These are phyloP conservation scores for Candida palmyrensis DNA, from an alignment of 805 yeast species.

Conservation along the genomic window DNA sequence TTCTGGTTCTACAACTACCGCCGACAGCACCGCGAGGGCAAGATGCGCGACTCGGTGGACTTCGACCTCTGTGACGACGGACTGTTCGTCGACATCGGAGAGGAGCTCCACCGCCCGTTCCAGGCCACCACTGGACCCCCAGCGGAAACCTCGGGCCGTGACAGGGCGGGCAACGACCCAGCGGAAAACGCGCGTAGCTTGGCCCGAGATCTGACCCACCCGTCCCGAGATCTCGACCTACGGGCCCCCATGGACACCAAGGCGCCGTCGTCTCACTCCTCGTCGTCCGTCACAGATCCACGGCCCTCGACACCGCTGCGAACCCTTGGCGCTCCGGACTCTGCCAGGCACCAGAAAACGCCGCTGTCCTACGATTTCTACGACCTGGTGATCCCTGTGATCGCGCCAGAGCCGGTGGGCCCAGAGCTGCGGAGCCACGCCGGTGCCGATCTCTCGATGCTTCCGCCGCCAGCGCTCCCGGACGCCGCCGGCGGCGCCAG, in stretches of 20 bases:
- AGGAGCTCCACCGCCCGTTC: constrained; percentile 17
- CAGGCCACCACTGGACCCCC: background rate
- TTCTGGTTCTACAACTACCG: constrained; percentile 28
- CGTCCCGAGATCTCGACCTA: no score
- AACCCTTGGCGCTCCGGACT: no score
- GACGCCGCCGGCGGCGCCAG: constrained; percentile 11
- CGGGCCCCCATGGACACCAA: background rate
- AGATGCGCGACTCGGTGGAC: constrained; percentile 21
- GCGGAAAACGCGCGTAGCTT: no score
- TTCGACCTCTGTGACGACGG: constrained; percentile 33
- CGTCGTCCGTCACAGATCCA: constrained; percentile 4
- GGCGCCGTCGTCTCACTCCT: constrained; percentile 5
- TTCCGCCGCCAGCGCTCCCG: background rate
- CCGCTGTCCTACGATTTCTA: constrained; percentile 37
- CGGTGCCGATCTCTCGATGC: no score
- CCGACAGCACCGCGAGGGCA: constrained; percentile 28
- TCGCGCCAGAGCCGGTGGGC: no score
- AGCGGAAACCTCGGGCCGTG: background rate
- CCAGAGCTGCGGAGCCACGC: no score
- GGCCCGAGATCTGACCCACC: no score
- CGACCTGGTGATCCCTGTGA: constrained; percentile 36
- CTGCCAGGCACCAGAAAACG: constrained; percentile 15
- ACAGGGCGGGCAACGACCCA: no score
- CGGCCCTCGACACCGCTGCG: constrained; percentile 1
- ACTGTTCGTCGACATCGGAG: constrained; percentile 30